Conservation (phyloP, 495 filamentous ascomycete species). For the Hypoxylon fragiforme region DNA sequence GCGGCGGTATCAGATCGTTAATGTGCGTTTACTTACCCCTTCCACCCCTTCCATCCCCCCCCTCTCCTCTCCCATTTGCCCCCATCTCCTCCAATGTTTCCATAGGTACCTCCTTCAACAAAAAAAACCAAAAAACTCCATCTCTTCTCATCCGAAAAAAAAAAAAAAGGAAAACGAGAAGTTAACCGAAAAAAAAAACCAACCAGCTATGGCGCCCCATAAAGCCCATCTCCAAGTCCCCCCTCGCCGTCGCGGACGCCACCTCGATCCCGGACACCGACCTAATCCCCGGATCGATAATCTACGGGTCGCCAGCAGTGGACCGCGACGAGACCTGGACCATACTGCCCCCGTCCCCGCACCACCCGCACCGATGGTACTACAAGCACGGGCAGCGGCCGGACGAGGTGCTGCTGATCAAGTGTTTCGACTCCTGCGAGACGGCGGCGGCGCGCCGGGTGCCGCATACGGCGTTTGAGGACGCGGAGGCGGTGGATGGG, state of each 20-base stretch:
- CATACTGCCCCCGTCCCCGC: constrained; percentile 58
- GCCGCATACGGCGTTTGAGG: constrained; percentile 64
- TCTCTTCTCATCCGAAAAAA: too few relatives aligned
- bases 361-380: constrained; percentile 68
- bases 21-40: constrained; percentile 51
- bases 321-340: constrained; percentile 72
- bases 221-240: constrained; percentile 60
- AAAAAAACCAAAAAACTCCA: too few relatives aligned
- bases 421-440: constrained; percentile 68
- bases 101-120: too few relatives aligned
- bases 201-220: constrained; percentile 65
- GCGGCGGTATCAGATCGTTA: constrained; percentile 70
- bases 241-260: constrained; percentile 63
- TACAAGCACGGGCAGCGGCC: constrained; percentile 70
- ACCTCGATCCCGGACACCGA: constrained; percentile 63
- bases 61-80: not conserved
- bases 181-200: not conserved
- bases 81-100: not conserved
- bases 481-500: constrained; percentile 50
- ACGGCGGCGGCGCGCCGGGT: constrained; percentile 59
- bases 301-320: constrained; percentile 66
- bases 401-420: constrained; percentile 63
- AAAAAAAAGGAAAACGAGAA: not conserved
- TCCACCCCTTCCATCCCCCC: not conserved
- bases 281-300: constrained; percentile 66